Evolutionary conservation across 257 asterid genomes (phyloP).

Genomic region (Plantago major): DNA sequence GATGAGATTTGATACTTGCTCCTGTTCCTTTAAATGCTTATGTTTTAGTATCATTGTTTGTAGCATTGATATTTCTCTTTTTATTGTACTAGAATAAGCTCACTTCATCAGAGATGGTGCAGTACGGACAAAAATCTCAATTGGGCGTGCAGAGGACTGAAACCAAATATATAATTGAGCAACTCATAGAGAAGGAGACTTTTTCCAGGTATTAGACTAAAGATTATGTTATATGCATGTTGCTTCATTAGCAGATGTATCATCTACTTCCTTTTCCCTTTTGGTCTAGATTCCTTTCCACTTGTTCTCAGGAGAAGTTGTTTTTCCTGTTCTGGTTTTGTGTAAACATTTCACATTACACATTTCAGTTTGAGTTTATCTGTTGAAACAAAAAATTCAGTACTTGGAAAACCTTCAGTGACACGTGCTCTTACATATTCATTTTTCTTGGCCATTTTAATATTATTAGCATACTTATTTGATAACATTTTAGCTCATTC

Average conservation of each 20-base stretch:
- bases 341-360: neutral
- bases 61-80: constrained; percentile 9
- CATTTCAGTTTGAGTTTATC: neutral
- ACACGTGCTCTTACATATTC: constrained; percentile 4
- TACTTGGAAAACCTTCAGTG: constrained; percentile 7
- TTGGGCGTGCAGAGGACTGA: constrained; percentile 35
- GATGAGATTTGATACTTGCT: neutral
- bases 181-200: constrained; percentile 62
- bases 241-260: constrained; percentile 15
- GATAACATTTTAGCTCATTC: neutral
- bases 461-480: neutral
- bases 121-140: constrained; percentile 28
- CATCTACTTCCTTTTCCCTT: neutral
- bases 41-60: neutral
- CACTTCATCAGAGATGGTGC: constrained; percentile 28
- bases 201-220: constrained; percentile 61
- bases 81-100: constrained; percentile 26
- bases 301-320: constrained; percentile 3
- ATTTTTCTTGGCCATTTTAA: neutral
- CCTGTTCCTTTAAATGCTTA: no score
- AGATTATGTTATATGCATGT: constrained; percentile 17
- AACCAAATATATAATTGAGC: constrained; percentile 56
- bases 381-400: neutral
- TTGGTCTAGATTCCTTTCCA: neutral
- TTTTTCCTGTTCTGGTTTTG: neutral